Conservation (phyloP, 345 rosid genomes). For the Euphorbia pulcherrima region DNA sequence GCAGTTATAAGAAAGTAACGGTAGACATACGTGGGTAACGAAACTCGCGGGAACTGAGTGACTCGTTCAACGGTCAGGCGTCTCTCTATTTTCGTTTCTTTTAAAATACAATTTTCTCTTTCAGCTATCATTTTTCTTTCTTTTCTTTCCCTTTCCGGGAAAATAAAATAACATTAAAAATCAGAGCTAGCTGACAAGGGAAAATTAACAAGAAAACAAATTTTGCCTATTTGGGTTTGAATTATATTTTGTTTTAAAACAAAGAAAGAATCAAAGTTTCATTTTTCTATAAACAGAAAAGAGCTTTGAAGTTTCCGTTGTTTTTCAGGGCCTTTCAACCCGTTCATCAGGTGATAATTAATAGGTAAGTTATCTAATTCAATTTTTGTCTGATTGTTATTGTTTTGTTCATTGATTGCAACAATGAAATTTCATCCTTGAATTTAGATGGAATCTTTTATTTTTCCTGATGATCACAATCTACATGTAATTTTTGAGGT, state of each 20-base stretch:
- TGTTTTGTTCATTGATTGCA: background rate
- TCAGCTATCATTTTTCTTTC: background rate
- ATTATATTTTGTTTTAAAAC: background rate
- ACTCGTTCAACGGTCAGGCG: slow-evolving; percentile 14
- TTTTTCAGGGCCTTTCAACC: background rate
- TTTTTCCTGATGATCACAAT: background rate
- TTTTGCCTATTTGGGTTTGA: background rate
- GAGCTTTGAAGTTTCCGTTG: slow-evolving; percentile 11
- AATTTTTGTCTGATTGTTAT: background rate
- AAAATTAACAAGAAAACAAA: background rate
- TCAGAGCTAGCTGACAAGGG: background rate
- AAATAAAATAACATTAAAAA: background rate
- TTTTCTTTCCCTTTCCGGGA: background rate
- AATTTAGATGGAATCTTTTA: too few relatives aligned
- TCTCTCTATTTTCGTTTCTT: slow-evolving; percentile 4
- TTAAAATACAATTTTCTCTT: too few relatives aligned
- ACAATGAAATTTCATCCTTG: too few relatives aligned
- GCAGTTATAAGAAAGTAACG: slow-evolving; percentile 11
- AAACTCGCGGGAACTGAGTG: slow-evolving; percentile 17
- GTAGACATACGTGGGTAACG: background rate
- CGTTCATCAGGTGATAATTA: slow-evolving; percentile 5
- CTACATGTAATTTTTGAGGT: background rate
- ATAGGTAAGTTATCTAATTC: slow-evolving; percentile 11
- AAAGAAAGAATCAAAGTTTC: background rate
- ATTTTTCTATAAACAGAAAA: too few relatives aligned